These are phyloP conservation scores for Spinellus fusiger DNA, from an alignment of 192 early-diverging fungal genomes.

Conservation along the genomic window DNA sequence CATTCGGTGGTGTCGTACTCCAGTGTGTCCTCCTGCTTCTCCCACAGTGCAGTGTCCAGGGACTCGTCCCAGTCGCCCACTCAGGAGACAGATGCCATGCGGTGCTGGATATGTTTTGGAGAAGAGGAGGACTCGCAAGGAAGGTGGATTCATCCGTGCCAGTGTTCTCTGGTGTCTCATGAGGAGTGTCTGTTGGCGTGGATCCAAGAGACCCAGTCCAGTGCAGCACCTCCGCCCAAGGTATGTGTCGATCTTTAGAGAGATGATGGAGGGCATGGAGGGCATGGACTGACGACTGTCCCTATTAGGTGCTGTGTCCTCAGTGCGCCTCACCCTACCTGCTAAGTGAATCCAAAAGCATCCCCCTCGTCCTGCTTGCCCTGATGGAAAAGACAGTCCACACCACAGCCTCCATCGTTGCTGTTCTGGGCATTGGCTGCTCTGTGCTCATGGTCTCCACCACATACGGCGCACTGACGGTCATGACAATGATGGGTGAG, in stretches of 20 bases:
- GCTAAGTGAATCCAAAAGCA: slow-evolving; percentile 48
- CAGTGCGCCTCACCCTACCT: slow-evolving; percentile 62
- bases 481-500: slow-evolving; percentile 61
- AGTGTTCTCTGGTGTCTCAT: slow-evolving; percentile 71
- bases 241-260: slow-evolving; percentile 13
- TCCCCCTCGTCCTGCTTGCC: slow-evolving; percentile 43
- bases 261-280: neutral
- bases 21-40: too few species aligned
- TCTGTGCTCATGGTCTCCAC: slow-evolving; percentile 58
- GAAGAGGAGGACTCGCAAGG: slow-evolving; percentile 52
- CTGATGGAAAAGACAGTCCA: slow-evolving; percentile 48
- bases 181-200: slow-evolving; percentile 73
- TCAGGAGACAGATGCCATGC: neutral
- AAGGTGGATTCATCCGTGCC: slow-evolving; percentile 66
- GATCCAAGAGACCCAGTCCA: slow-evolving; percentile 68
- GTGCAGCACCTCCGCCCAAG: too few species aligned
- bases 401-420: slow-evolving; percentile 54
- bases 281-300: neutral
- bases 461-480: slow-evolving; percentile 62
- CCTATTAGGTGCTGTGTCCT: slow-evolving; percentile 58
- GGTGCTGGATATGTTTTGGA: slow-evolving; percentile 77
- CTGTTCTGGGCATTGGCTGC: slow-evolving; percentile 54
- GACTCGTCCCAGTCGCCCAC: neutral
- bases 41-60: too few species aligned
- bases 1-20: too few species aligned